Conservation (phyloP, 2,329 filamentous ascomycete species). For the Aspergillus spinulosporus region DNA sequence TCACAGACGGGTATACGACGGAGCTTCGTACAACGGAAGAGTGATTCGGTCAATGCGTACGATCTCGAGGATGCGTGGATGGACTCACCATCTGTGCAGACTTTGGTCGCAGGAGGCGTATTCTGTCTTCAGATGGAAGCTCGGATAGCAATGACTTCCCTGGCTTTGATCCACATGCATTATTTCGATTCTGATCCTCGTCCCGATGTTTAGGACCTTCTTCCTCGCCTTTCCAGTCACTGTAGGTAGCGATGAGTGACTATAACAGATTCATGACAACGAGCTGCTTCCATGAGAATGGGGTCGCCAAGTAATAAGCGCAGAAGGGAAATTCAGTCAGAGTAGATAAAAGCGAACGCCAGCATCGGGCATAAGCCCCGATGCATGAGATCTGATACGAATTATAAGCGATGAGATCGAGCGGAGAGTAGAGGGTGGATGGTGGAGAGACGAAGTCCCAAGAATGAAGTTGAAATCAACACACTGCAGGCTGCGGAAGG, state of each 20-base stretch:
- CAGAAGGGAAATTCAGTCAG: conserved; percentile 1
- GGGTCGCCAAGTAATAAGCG: conserved; percentile 5
- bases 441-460: background rate
- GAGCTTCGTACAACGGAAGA: background rate
- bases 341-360: conserved; percentile 1
- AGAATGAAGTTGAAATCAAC: background rate
- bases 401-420: background rate
- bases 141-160: background rate
- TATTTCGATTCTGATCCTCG: background rate
- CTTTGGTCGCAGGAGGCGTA: conserved; percentile 5
- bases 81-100: background rate
- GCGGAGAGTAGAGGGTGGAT: background rate
- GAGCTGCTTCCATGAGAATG: background rate
- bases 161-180: background rate
- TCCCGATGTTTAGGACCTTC: too few species aligned
- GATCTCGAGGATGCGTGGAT: conserved; percentile 1
- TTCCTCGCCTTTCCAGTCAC: background rate
- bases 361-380: conserved; percentile 7
- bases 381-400: background rate
- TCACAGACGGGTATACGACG: conserved; percentile 5
- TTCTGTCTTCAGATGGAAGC: conserved; percentile 4
- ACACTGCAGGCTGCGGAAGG: background rate
- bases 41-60: background rate
- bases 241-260: background rate
- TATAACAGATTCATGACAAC: background rate